phyloP scores from a whole-genome alignment of 2,329 filamentous ascomycete species.

The Fusarium buxicola region DNA sequence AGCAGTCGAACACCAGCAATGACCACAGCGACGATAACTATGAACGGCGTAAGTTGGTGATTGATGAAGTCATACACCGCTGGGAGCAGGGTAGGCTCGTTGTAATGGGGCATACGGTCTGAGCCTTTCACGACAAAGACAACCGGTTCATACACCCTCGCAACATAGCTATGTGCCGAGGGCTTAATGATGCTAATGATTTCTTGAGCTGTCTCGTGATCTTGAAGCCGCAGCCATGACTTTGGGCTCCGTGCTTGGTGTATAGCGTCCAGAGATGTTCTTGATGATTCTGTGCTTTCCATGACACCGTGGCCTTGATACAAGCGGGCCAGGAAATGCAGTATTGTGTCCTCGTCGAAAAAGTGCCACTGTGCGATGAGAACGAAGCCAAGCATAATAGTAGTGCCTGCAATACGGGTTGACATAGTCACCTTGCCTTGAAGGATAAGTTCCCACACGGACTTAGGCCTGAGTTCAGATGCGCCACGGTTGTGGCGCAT shows the following conservation, averaged over 20 bases:
- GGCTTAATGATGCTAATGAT: constrained; percentile 82
- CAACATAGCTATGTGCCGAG: constrained; percentile 75
- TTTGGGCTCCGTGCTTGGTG: constrained; percentile 81
- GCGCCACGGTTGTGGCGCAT: constrained; percentile 53
- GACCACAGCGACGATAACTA: constrained; percentile 71
- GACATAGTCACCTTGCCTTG: constrained; percentile 75
- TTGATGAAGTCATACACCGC: constrained; percentile 73
- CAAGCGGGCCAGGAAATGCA: constrained; percentile 45
- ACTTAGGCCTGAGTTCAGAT: constrained; percentile 39
- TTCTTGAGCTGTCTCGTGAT: constrained; percentile 81
- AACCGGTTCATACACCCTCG: constrained; percentile 79
- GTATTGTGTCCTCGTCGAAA: constrained; percentile 68
- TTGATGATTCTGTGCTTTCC: constrained; percentile 47
- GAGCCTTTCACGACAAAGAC: constrained; percentile 78
- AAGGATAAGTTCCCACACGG: constrained; percentile 70
- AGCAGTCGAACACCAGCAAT: constrained; percentile 75
- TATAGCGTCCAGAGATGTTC: constrained; percentile 64
- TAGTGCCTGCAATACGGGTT: constrained; percentile 79
- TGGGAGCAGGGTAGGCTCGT: constrained; percentile 51
- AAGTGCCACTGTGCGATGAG: constrained; percentile 83
- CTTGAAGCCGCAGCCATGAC: constrained; percentile 81
- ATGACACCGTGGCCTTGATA: constrained; percentile 29
- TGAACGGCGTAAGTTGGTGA: constrained; percentile 68
- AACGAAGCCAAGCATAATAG: constrained; percentile 78
- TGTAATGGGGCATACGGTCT: constrained; percentile 68